Percentiles rank a stretch among this genome's conserved stretches.
phyloP scores from a whole-genome alignment of 2,329 filamentous ascomycete species.

The Ophiostoma tasmaniense region DNA sequence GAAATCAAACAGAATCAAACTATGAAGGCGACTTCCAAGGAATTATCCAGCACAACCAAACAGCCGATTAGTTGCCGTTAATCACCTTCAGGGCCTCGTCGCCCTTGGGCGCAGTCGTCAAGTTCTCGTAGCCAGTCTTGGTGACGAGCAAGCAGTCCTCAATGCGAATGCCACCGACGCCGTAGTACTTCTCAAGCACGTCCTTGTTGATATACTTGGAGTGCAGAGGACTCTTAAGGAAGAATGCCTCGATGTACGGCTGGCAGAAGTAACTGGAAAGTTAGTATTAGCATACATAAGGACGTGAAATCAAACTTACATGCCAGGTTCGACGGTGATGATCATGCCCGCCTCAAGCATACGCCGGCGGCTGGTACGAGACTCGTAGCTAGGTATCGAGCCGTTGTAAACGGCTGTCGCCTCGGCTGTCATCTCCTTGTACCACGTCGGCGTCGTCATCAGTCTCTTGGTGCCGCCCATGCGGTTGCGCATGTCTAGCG shows the following conservation, averaged over 20 bases:
- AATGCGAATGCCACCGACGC: slow-evolving; percentile 81
- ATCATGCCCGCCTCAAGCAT: slow-evolving; percentile 55
- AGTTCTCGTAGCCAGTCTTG: slow-evolving; percentile 67
- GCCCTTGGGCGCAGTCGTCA: slow-evolving; percentile 72
- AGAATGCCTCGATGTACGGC: slow-evolving; percentile 62
- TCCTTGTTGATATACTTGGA: slow-evolving; percentile 56
- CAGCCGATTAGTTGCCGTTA: slow-evolving; percentile 27
- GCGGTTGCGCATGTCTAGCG: slow-evolving; percentile 14
- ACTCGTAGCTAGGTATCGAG: background rate
- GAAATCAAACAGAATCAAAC: background rate
- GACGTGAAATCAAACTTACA: slow-evolving; percentile 25
- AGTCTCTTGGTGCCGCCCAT: slow-evolving; percentile 34
- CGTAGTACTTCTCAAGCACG: slow-evolving; percentile 61
- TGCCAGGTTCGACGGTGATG: slow-evolving; percentile 71
- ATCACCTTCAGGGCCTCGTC: slow-evolving; percentile 60
- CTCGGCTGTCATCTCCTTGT: slow-evolving; percentile 27
- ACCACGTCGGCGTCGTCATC: slow-evolving; percentile 31
- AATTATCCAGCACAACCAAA: background rate
- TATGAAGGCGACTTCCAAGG: background rate
- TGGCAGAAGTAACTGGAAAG: slow-evolving; percentile 61
- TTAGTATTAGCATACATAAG: slow-evolving; percentile 25
- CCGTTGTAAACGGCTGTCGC: slow-evolving; percentile 14
- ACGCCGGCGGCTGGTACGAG: slow-evolving; percentile 10
- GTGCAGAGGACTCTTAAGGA: slow-evolving; percentile 51
- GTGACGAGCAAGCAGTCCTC: slow-evolving; percentile 86